Evolutionary conservation across 2,329 filamentous ascomycete species (phyloP).

Genomic region (Alternaria incomplexa): DNA sequence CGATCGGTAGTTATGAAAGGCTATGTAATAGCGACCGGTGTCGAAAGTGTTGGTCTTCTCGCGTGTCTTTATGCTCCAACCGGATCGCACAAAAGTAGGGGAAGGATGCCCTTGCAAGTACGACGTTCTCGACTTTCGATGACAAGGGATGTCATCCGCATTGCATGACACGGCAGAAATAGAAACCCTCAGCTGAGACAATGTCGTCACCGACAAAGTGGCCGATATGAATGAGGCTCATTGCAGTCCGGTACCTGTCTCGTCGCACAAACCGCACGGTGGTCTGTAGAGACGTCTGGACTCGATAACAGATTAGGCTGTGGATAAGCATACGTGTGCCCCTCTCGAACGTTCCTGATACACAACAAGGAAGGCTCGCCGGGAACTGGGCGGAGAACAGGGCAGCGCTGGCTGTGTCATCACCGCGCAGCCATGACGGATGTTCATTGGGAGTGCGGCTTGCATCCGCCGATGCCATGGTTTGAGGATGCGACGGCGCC

Average conservation of each 20-base stretch:
- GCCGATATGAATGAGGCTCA: constrained; percentile 16
- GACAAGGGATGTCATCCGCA: constrained; percentile 15
- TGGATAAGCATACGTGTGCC: constrained; percentile 1
- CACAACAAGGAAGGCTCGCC: constrained; percentile 22
- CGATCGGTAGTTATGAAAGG: not conserved
- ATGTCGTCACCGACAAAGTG: constrained; percentile 22
- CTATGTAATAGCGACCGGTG: constrained; percentile 5
- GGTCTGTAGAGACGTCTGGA: not conserved
- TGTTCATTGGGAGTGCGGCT: constrained; percentile 29
- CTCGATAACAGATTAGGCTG: constrained; percentile 6
- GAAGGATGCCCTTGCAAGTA: constrained; percentile 15
- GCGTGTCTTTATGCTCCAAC: constrained; percentile 23
- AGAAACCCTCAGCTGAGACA: constrained; percentile 13
- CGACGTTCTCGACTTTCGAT: constrained; percentile 23
- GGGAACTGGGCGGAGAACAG: constrained; percentile 18
- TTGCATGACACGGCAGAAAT: constrained; percentile 24
- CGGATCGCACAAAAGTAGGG: constrained; percentile 16
- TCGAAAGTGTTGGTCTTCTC: constrained; percentile 10
- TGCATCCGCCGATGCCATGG: constrained; percentile 36
- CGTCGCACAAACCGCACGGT: constrained; percentile 19
- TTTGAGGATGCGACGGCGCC: constrained; percentile 33
- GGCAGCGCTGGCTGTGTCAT: constrained; percentile 28
- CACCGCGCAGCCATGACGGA: constrained; percentile 39
- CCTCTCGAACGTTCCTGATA: constrained; percentile 14
- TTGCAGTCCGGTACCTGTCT: constrained; percentile 11